Evolutionary conservation across 2,329 filamentous ascomycete species (phyloP), one percentile per base, ranked within the genome.

Genomic region (Aspergillus sp.): DNA sequence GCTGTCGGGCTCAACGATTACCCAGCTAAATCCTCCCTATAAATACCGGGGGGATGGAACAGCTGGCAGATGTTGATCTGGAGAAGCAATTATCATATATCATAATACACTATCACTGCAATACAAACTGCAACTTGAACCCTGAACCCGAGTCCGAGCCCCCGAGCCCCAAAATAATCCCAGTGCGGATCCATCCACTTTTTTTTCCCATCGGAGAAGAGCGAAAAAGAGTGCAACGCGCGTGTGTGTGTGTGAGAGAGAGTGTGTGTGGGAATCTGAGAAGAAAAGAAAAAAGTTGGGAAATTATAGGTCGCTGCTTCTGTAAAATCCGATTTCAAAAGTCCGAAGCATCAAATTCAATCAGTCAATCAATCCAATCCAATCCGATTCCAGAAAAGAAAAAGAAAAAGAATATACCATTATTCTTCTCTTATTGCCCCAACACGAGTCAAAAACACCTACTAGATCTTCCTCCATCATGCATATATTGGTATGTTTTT

Each of bases 401-500:
- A 19, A 42, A 39, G n/a, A 42, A 55, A 55, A 6, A 39, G 54
- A 53, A 56, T 36, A 36, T 36, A 36, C 23, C 38, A 25, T 38
- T 42, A 54, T 47, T 44, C 23, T 32, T 52, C 49, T 19, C 44
- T 32, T 52, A 23, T 39, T 36, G 21, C 49, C 58, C 61, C 63
- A 61, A 60, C 54, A 36, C 32, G 32, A 36, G 32, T 36, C 59
- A 10, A 57, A 53, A 41, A 38, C 54, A 63, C 32, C 51, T 38
- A 57, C 42, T 62, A 55, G 23, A 52, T 21, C 32, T 52, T 21
- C 50, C 48, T 27, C n/a, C 54, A 64, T 39, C 61, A 81, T 81
- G 79, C 79, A 81, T 73, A 80, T 81, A 63, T 73, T 81, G 65
- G 79, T 81, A 78, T 69, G 77, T 63, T 60, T 60, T 25, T 25